Conservation (phyloP, 768 basidiomycete species). For the Russula griseocarnosa region DNA sequence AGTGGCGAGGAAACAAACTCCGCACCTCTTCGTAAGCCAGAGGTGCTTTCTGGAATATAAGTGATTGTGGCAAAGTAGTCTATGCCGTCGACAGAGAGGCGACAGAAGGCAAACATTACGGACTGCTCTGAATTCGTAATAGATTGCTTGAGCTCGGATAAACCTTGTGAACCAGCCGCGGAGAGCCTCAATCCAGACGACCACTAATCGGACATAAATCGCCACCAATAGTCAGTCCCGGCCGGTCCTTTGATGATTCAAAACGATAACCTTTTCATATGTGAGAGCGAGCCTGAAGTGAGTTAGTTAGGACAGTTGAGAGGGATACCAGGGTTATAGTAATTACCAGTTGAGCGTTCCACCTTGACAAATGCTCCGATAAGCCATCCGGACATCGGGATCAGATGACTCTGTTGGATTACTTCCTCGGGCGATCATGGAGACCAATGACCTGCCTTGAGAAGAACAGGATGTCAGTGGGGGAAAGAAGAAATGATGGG, state of each 20-base stretch:
- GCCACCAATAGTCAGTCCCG: background rate
- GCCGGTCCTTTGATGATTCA: background rate
- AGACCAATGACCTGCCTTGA: conserved; percentile 6
- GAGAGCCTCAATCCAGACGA: conserved; percentile 20
- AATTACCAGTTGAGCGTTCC: conserved; percentile 25
- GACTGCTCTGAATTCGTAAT: conserved; percentile 17
- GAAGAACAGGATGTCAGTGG: conserved; percentile 2
- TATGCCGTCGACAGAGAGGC: conserved; percentile 10
- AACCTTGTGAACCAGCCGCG: conserved; percentile 25
- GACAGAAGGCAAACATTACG: conserved; percentile 21
- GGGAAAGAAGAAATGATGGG: background rate
- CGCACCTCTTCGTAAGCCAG: conserved; percentile 22
- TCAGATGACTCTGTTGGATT: conserved; percentile 10
- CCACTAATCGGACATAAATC: conserved; percentile 17
- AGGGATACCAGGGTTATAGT: background rate
- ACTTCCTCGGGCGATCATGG: conserved; percentile 12
- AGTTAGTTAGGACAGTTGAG: background rate
- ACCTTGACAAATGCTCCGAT: conserved; percentile 17
- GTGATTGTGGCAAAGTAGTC: conserved; percentile 21
- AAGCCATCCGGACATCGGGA: conserved; percentile 23
- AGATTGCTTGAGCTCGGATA: conserved; percentile 18
- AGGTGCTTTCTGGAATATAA: conserved; percentile 24
- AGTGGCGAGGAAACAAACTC: background rate
- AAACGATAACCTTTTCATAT: conserved; percentile 22
- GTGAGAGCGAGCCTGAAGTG: conserved; percentile 21